A percentile compares a stretch with the other conserved stretches of the same genome.
Conservation (phyloP, 371 early-diverging fungal species). For the Mucor circinelloides region DNA sequence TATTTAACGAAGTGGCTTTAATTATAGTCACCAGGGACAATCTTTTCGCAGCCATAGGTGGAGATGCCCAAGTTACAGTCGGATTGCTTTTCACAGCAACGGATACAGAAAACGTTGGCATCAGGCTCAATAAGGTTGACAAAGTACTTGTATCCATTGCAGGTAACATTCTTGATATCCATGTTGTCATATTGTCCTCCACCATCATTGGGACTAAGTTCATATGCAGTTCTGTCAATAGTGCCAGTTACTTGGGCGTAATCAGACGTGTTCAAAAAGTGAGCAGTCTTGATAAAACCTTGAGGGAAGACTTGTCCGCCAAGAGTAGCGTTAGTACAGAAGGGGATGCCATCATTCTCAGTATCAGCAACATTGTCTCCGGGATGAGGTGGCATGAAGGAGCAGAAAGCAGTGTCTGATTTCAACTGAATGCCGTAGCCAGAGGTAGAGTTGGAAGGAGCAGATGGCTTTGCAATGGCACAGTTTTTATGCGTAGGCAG, state of each 20-base stretch:
- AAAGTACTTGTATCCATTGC: conserved; percentile 44
- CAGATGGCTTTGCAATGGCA: background rate
- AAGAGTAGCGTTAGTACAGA: conserved; percentile 31
- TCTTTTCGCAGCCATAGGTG: conserved; percentile 17
- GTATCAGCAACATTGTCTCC: conserved; percentile 39
- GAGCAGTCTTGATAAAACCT: conserved; percentile 36
- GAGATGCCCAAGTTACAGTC: conserved; percentile 22
- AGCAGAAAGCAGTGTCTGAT: conserved; percentile 30
- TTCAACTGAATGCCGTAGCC: conserved; percentile 19
- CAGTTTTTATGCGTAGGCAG: background rate
- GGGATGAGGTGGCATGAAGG: conserved; percentile 41
- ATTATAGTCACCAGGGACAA: conserved; percentile 24
- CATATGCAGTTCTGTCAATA: conserved; percentile 26
- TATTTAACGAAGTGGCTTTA: no score
- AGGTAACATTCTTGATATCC: conserved; percentile 24
- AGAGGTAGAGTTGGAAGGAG: background rate
- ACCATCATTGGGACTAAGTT: conserved; percentile 23
- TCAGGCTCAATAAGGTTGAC: conserved; percentile 48
- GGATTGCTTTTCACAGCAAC: conserved; percentile 20
- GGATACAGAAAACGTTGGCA: conserved; percentile 38
- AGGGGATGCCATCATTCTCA: conserved; percentile 38
- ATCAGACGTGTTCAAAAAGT: conserved; percentile 15
- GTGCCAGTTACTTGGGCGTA: conserved; percentile 49
- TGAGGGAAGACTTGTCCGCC: conserved; percentile 35
- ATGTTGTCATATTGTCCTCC: conserved; percentile 51